Evolutionary conservation across 495 filamentous ascomycete species (phyloP), one percentile per base, ranked within the genome.

Genomic region (Penicillium turbatum): DNA sequence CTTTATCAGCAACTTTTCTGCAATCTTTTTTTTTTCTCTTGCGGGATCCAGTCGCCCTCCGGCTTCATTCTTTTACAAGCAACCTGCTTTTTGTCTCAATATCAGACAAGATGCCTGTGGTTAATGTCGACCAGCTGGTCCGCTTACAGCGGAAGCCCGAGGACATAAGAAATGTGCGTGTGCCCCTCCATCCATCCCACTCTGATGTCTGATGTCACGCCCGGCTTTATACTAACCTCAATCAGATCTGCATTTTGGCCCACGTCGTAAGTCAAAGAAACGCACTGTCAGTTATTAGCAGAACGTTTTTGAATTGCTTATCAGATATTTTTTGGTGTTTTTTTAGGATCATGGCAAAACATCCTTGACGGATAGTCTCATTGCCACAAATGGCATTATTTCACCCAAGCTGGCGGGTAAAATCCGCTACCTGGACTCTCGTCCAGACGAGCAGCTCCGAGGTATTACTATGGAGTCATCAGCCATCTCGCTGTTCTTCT

Each of bases 391-490:
- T 82, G 93, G 93, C 76, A 97, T 99, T 73, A 97, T 99, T 62
- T 97, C 95, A 11, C 88, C 92, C 36, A 97, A 97, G 65, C 75
- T 99, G 57, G 93, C 93, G 57, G 93, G 93, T 65, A 96, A 97
- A 76, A 96, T 97, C 70, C 88, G 93, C 60, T 99, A 96, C 68
- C 84, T 99, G 26, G 93, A 99, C 71, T 96, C 92, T 16, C 82
- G 93, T 39, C 91, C 95, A 12, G 93, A 99, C 74, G 93, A 99
- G 71, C 93, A 99, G 74, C 81, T 90, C 8, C 87, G 93, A 39
- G 95, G 93, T 30, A 99, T 99, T 62, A 99, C 93, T 10, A 99
- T 99, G 93, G 93, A 99, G 70, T 97, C 95, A 0, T 97, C 92
- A 13, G 93, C 93, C 49, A 99, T 99, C 54, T 97, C 95, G 4